Evolutionary conservation across 208 protist genomes (phyloP).

Genomic region (Crithidia acanthocephali): DNA sequence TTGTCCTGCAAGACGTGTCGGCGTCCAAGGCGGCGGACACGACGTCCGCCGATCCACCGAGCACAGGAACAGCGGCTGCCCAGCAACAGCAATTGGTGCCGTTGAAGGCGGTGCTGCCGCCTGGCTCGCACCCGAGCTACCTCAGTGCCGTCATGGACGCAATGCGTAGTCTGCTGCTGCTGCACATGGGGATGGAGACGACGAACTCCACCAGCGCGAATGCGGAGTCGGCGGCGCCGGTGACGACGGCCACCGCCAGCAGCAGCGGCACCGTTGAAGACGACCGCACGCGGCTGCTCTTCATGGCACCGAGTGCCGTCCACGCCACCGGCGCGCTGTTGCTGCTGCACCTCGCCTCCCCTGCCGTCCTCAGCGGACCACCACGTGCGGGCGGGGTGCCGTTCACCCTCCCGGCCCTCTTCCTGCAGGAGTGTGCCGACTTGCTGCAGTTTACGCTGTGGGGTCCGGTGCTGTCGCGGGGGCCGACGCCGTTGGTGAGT

Average conservation of each 20-base stretch:
- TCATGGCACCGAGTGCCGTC: slow-evolving; percentile 33
- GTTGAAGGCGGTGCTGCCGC: slow-evolving; percentile 43
- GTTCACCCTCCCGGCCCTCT: slow-evolving; percentile 40
- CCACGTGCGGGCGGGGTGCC: slow-evolving; percentile 27
- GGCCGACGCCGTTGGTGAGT: background rate
- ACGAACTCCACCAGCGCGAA: background rate
- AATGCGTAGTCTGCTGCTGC: slow-evolving; percentile 36
- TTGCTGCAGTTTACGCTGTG: slow-evolving; percentile 46
- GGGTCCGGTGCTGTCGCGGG: slow-evolving; percentile 21
- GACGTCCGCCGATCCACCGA: background rate
- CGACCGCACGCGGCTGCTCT: slow-evolving; percentile 19
- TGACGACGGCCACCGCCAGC: slow-evolving; percentile 4
- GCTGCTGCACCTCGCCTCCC: slow-evolving; percentile 56
- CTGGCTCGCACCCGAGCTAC: slow-evolving; percentile 57
- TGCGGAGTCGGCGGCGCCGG: background rate
- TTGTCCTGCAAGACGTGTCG: slow-evolving; percentile 36
- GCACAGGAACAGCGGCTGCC: background rate
- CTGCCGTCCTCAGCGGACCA: slow-evolving; percentile 25
- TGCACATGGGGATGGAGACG: slow-evolving; percentile 19
- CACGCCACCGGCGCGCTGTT: slow-evolving; percentile 43
- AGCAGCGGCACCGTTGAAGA: slow-evolving; percentile 8
- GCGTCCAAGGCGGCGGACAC: background rate
- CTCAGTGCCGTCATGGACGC: slow-evolving; percentile 49
- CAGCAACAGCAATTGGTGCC: slow-evolving; percentile 21
- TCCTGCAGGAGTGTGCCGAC: slow-evolving; percentile 47